Base-by-base conservation (phyloP, 805 yeast genomes). In the Starmera amethionina region DNA sequence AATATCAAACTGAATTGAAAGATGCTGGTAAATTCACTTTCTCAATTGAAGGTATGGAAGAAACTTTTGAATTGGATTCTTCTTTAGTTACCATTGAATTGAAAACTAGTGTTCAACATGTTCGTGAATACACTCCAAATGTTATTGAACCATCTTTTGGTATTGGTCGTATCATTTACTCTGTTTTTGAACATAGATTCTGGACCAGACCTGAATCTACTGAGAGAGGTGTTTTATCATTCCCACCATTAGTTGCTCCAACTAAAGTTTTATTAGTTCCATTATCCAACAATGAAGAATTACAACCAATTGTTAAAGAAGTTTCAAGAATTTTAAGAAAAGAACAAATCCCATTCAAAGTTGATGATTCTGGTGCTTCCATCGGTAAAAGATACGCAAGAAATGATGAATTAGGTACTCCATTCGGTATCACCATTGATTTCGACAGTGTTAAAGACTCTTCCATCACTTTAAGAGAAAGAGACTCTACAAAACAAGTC, bases 141-240 rank as follows among this genome's bases (percentile, higher is more conserved):
- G 99, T 93, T 46, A 93, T 93, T 56, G 99, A 93, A 70, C 99
- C 99, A 46, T 93, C 99, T 7, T 93, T 93, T 58, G 99, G 99
- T 76, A 82, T 93, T 60, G 98, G 98, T 45, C 89, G 99, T 70
- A 87, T 94, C 62, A 70, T 93, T 49, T 93, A 93, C 69, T 76
- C 95, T 32, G 65, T 90, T 51, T 84, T 89, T 56, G 99, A 93
- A 70, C 99, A 93, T 66, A 73, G 77, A 39, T 93, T 82, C 83
- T 93, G 96, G 96, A 66, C 82, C 41, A 82, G 99, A 67, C 87
- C 95, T 15, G 96, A 84, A 60, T 87, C 84, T 50, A 75, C 80
- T 46, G 81, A 85, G 43, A 89, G 96, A 66, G 80, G 90, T 56
- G 95, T 86, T 11, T 70, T 93, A 48, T 86, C 97, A 12, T 83